Percentiles rank a stretch among this genome's conserved stretches.
phyloP scores from a whole-genome alignment of 345 rosid species.

The Anastatica hierochuntica region DNA sequence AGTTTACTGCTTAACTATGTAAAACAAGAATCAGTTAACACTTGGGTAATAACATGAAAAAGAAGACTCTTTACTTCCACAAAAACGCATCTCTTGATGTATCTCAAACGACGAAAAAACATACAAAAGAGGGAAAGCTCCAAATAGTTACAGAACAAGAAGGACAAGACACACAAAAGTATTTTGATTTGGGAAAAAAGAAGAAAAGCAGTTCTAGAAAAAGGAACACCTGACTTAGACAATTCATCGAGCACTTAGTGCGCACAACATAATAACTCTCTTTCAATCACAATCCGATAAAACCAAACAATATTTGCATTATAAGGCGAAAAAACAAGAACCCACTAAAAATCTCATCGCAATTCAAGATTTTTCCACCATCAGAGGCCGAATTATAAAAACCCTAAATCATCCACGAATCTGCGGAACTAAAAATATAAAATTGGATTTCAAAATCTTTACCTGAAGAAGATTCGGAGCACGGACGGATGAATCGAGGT shows the following conservation, averaged over 20 bases:
- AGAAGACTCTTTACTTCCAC: constrained; percentile 1
- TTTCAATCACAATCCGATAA: constrained; percentile 7
- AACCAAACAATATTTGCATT: background rate
- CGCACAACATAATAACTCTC: constrained; percentile 15
- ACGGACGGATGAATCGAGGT: too few species aligned
- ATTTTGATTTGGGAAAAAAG: background rate
- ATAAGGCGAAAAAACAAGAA: background rate
- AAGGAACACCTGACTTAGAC: constrained; percentile 14
- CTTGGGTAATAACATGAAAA: background rate
- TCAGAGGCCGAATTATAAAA: background rate
- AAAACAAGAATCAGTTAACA: constrained; percentile 7
- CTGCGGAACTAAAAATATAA: background rate
- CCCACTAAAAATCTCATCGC: constrained; percentile 2
- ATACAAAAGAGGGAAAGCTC: constrained; percentile 7
- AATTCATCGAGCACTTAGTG: constrained; percentile 28
- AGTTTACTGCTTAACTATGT: background rate
- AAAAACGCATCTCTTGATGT: constrained; percentile 10
- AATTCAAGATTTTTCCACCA: background rate
- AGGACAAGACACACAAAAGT: constrained; percentile 18
- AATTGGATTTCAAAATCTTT: background rate
- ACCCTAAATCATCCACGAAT: constrained; percentile 5
- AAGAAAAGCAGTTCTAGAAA: background rate
- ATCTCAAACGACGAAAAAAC: constrained; percentile 17
- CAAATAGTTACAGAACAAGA: constrained; percentile 18
- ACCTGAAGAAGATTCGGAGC: too few species aligned